phyloP scores from a whole-genome alignment of 495 filamentous ascomycete species.

The Evansstolkia leycettana region DNA sequence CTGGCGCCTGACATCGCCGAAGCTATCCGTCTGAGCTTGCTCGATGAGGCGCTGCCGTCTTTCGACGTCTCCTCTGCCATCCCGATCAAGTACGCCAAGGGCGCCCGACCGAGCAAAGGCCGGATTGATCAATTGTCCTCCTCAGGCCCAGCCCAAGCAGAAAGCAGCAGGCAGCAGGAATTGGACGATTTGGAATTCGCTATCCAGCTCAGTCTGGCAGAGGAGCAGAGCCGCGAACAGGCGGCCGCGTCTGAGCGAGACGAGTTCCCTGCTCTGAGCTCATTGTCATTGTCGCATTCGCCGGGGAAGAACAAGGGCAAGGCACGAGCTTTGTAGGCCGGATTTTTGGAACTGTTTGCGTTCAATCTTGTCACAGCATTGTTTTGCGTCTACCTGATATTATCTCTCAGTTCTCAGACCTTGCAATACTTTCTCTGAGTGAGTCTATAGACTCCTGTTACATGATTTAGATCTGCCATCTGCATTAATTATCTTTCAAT shows the following conservation, averaged over 20 bases:
- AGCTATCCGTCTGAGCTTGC: slow-evolving; percentile 66
- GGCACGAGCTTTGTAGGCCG: slow-evolving; percentile 31
- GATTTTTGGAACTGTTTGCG: too few species aligned
- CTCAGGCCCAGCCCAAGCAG: slow-evolving; percentile 12
- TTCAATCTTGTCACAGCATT: too few species aligned
- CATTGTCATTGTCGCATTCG: slow-evolving; percentile 30
- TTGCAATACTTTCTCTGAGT: too few species aligned
- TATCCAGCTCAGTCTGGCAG: slow-evolving; percentile 70
- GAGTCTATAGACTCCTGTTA: too few species aligned
- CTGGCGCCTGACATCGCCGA: slow-evolving; percentile 67
- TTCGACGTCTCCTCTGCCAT: slow-evolving; percentile 28
- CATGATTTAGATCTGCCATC: too few species aligned
- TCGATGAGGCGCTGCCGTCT: slow-evolving; percentile 32
- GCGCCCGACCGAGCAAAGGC: slow-evolving; percentile 6
- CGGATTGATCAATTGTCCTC: slow-evolving; percentile 4
- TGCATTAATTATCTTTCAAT: too few species aligned
- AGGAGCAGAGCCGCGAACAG: slow-evolving; percentile 47
- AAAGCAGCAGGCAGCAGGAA: slow-evolving; percentile 35
- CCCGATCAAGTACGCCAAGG: slow-evolving; percentile 41
- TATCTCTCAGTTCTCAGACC: too few species aligned
- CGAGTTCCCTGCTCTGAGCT: slow-evolving; percentile 52
- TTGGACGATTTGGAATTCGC: slow-evolving; percentile 77
- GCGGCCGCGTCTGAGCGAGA: slow-evolving; percentile 24
- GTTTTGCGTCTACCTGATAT: too few species aligned
- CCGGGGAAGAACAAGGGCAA: slow-evolving; percentile 28